Percentiles rank a stretch among this genome's conserved stretches.
Conservation (phyloP, 2,329 filamentous ascomycete species). For the Ampelomyces quisqualis region DNA sequence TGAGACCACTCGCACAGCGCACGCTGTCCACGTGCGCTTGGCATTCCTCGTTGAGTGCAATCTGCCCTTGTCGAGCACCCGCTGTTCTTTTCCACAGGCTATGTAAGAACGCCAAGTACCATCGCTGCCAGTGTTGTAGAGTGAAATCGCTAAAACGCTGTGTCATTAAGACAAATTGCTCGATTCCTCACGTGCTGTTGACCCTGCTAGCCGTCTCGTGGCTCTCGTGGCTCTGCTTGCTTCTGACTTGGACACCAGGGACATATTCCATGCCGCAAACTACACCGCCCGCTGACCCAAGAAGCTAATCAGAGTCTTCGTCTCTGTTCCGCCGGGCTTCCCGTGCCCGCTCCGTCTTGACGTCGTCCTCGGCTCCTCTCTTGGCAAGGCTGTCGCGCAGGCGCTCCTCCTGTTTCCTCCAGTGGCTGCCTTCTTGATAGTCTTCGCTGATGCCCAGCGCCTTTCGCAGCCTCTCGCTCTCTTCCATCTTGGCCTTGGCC, state of each 20-base stretch:
- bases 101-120: constrained; percentile 2
- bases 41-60: constrained; percentile 1
- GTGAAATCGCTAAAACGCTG: constrained; percentile 7
- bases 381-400: constrained; percentile 48
- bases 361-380: constrained; percentile 42
- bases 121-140: neutral
- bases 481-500: constrained; percentile 92
- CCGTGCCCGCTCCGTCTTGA: constrained; percentile 24
- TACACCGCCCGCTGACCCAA: constrained; percentile 22
- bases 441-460: constrained; percentile 84
- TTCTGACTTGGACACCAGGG: constrained; percentile 17
- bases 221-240: constrained; percentile 24
- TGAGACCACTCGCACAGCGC: neutral
- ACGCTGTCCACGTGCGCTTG: constrained; percentile 6
- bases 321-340: constrained; percentile 28
- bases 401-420: constrained; percentile 79
- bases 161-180: neutral
- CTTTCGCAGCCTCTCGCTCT: constrained; percentile 83
- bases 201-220: constrained; percentile 25
- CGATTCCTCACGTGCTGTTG: constrained; percentile 9
- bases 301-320: constrained; percentile 32
- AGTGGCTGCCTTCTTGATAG: constrained; percentile 83
- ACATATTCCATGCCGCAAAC: constrained; percentile 47
- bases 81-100: neutral
- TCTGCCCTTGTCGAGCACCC: constrained; percentile 11